Conservation (phyloP, 2,329 filamentous ascomycete species). For the Chrysoporthe austroafricana region DNA sequence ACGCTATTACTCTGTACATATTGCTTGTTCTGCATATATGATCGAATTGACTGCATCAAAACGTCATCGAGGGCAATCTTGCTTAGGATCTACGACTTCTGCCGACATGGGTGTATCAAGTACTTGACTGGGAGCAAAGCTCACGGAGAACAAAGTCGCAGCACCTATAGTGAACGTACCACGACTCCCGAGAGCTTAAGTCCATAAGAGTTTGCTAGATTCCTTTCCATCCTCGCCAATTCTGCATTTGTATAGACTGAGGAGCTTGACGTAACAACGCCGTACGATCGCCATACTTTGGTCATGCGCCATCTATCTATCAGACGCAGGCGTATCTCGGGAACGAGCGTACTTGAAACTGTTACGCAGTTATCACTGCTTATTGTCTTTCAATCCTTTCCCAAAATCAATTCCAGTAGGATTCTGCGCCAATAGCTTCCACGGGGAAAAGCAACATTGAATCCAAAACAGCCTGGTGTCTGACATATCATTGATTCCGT, state of each 20-base stretch:
- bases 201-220: background rate
- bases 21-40: background rate
- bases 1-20: background rate
- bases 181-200: background rate
- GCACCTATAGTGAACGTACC: background rate
- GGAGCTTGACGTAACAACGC: background rate
- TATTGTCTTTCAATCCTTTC: too few species aligned
- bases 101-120: background rate
- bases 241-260: background rate
- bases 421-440: too few species aligned
- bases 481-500: too few species aligned
- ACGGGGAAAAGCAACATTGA: too few species aligned
- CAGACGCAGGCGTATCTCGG: background rate
- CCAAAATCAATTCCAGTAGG: too few species aligned
- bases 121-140: background rate
- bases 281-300: background rate
- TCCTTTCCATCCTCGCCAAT: background rate
- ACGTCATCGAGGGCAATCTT: too few species aligned
- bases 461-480: too few species aligned
- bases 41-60: background rate
- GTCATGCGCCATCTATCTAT: background rate
- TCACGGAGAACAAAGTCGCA: too few species aligned
- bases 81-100: background rate
- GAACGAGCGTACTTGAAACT: background rate
- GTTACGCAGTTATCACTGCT: too few species aligned